Evolutionary conservation across 768 basidiomycete genomes (phyloP).

Genomic region (Phylloporus sp.): DNA sequence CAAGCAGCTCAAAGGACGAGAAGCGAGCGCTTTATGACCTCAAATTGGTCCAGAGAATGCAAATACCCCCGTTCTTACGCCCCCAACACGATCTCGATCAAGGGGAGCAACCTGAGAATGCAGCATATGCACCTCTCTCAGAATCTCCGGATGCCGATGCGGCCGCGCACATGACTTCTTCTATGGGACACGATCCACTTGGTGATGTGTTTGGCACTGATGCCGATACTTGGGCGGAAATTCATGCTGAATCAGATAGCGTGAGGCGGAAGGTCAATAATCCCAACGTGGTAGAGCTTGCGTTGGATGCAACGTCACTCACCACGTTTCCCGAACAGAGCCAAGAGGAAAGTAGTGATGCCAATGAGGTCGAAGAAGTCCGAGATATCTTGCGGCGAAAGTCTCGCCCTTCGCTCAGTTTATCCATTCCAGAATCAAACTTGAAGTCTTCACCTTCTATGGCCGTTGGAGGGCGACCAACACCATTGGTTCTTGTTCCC

Average conservation of each 20-base stretch:
- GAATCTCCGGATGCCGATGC: slow-evolving; percentile 27
- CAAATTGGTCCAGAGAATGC: slow-evolving; percentile 47
- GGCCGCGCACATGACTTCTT: slow-evolving; percentile 38
- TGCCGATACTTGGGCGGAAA: slow-evolving; percentile 57
- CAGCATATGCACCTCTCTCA: slow-evolving; percentile 29
- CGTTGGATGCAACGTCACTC: slow-evolving; percentile 44
- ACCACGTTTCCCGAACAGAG: slow-evolving; percentile 24
- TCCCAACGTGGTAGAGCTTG: slow-evolving; percentile 51
- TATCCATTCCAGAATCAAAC: slow-evolving; percentile 38
- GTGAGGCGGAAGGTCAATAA: slow-evolving; percentile 22
- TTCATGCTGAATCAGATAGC: slow-evolving; percentile 37
- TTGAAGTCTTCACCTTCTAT: slow-evolving; percentile 36
- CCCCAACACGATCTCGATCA: slow-evolving; percentile 19
- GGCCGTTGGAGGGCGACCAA: slow-evolving; percentile 41
- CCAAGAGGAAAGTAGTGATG: slow-evolving; percentile 29
- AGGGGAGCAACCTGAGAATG: slow-evolving; percentile 27
- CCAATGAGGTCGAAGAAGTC: slow-evolving; percentile 31
- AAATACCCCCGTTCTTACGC: slow-evolving; percentile 35
- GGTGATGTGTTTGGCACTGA: slow-evolving; percentile 65
- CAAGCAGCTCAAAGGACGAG: slow-evolving; percentile 21
- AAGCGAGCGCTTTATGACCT: slow-evolving; percentile 45
- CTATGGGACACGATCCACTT: slow-evolving; percentile 46
- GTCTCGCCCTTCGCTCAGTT: slow-evolving; percentile 31
- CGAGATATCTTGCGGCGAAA: slow-evolving; percentile 39
- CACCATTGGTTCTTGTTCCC: slow-evolving; percentile 52